Evolutionary conservation across 2,329 filamentous ascomycete genomes (phyloP).

Genomic region (Ophiostoma piceae): DNA sequence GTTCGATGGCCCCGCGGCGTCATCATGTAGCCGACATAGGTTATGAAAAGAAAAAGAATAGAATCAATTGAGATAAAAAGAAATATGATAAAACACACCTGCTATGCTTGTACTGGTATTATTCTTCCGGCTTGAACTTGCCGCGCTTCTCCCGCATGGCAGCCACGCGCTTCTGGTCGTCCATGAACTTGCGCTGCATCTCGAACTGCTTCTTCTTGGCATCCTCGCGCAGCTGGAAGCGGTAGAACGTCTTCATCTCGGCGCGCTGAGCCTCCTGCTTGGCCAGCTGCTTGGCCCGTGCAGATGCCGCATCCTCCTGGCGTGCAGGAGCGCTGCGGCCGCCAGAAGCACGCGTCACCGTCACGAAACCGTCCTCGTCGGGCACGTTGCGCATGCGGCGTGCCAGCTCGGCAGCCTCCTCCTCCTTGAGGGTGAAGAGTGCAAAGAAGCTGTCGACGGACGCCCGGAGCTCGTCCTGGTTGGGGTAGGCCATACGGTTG

Average conservation of each 20-base stretch:
- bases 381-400: constrained; percentile 68
- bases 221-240: constrained; percentile 76
- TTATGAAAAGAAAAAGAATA: neutral
- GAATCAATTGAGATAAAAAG: constrained; percentile 15
- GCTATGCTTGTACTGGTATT: constrained; percentile 30
- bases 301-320: constrained; percentile 63
- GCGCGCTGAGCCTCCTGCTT: constrained; percentile 55
- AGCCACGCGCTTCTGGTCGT: constrained; percentile 66
- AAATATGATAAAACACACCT: neutral
- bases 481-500: constrained; percentile 65
- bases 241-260: constrained; percentile 69
- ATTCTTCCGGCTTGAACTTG: constrained; percentile 50
- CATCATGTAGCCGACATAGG: constrained; percentile 31
- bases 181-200: constrained; percentile 66
- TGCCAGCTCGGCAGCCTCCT: constrained; percentile 55
- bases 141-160: constrained; percentile 64
- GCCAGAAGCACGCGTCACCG: constrained; percentile 77
- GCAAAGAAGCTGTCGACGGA: constrained; percentile 82
- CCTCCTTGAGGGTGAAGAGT: constrained; percentile 68
- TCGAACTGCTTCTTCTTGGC: constrained; percentile 68
- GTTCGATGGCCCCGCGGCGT: constrained; percentile 40
- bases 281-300: constrained; percentile 55
- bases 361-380: constrained; percentile 93
- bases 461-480: constrained; percentile 59
- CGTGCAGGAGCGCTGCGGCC: constrained; percentile 63